These are phyloP conservation scores for Cutaneotrichosporon sp. DNA, from an alignment of 1,284 basidiomycete genomes.

Conservation along the genomic window DNA sequence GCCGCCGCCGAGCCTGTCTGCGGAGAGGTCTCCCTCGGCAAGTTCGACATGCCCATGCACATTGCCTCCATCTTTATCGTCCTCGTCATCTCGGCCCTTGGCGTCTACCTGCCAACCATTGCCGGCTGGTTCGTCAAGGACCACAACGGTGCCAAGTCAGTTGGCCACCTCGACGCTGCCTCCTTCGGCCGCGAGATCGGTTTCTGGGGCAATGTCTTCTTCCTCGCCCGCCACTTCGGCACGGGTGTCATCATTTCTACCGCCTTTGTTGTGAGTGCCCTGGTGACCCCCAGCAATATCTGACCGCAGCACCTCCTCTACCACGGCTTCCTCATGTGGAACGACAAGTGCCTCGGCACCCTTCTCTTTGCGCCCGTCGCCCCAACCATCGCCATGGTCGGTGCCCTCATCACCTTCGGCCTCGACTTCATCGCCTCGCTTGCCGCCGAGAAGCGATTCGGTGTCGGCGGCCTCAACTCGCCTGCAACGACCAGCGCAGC, in stretches of 20 bases:
- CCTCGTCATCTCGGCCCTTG: conserved; percentile 49
- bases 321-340: conserved; percentile 53
- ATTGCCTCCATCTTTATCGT: conserved; percentile 55
- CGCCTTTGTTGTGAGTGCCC: conserved; percentile 46
- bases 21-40: conserved; percentile 34
- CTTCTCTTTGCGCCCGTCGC: conserved; percentile 54
- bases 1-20: conserved; percentile 37
- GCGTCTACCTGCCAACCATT: conserved; percentile 48
- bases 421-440: conserved; percentile 51
- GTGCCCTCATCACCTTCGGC: conserved; percentile 41
- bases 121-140: conserved; percentile 27
- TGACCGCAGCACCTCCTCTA: conserved; percentile 49
- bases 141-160: conserved; percentile 7
- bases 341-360: conserved; percentile 54
- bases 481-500: neutral
- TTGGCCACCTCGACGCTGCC: conserved; percentile 20
- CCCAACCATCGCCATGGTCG: conserved; percentile 52
- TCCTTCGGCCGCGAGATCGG: conserved; percentile 31
- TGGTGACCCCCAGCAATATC: neutral
- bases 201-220: conserved; percentile 45
- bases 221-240: conserved; percentile 49
- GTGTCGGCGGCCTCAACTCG: neutral
- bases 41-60: conserved; percentile 54
- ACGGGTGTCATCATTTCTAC: conserved; percentile 56
- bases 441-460: conserved; percentile 13